Conservation (phyloP, 73 alveolate species). For the Strombidium stylifer region DNA sequence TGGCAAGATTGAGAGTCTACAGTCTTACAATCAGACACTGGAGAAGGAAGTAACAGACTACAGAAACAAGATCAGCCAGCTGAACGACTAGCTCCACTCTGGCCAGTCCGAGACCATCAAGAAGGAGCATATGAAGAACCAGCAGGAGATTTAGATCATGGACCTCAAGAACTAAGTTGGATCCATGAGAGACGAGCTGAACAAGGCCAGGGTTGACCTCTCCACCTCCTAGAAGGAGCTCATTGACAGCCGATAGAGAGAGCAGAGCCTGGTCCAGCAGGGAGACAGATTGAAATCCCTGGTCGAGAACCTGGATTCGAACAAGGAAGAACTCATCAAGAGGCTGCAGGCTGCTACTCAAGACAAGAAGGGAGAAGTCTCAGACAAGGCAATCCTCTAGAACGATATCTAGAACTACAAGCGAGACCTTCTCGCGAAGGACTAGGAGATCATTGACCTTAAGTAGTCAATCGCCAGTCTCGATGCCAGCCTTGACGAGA, state of each 20-base stretch:
- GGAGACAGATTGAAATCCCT: slow-evolving; percentile 41
- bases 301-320: slow-evolving; percentile 39
- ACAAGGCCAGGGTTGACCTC: slow-evolving; percentile 29
- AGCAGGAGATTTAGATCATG: slow-evolving; percentile 31
- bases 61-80: slow-evolving; percentile 9
- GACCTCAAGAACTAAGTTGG: slow-evolving; percentile 33
- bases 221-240: not conserved
- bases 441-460: slow-evolving; percentile 20
- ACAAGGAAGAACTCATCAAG: slow-evolving; percentile 36
- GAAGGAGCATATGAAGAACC: slow-evolving; percentile 41
- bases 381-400: slow-evolving; percentile 32
- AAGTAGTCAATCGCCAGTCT: slow-evolving; percentile 22
- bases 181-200: slow-evolving; percentile 3
- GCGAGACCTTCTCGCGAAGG: slow-evolving; percentile 13
- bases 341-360: slow-evolving; percentile 11
- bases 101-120: slow-evolving; percentile 26
- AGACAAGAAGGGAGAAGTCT: slow-evolving; percentile 43
- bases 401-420: slow-evolving; percentile 21
- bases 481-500: slow-evolving; percentile 45
- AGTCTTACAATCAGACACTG: not conserved
- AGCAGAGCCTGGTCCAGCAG: slow-evolving; percentile 10
- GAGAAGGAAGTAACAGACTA: slow-evolving; percentile 31
- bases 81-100: slow-evolving; percentile 1
- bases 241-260: slow-evolving; percentile 22
- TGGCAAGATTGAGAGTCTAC: not conserved